Evolutionary conservation across 371 early-diverging fungal genomes (phyloP).

Genomic region (Mucor irregularis): DNA sequence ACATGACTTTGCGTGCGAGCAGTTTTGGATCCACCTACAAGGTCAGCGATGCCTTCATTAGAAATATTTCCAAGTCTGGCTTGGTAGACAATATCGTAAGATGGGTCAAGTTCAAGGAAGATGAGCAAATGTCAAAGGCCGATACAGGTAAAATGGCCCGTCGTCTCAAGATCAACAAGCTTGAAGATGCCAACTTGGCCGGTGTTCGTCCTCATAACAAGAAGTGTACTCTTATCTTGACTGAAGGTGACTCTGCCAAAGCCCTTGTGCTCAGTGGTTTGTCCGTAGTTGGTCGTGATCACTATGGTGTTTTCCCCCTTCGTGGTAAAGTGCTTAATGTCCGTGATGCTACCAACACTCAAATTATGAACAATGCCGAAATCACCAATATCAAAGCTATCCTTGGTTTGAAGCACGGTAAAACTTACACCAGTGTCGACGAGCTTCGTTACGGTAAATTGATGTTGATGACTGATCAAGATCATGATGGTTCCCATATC

Average conservation of each 20-base stretch:
- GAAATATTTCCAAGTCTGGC: slow-evolving; percentile 78
- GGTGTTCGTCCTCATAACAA: slow-evolving; percentile 76
- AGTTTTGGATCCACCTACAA: slow-evolving; percentile 92
- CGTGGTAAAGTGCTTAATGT: slow-evolving; percentile 99
- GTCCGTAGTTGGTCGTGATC: slow-evolving; percentile 92
- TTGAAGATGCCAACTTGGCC: slow-evolving; percentile 98
- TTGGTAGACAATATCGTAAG: slow-evolving; percentile 86
- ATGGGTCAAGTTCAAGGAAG: slow-evolving; percentile 84
- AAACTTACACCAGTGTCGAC: slow-evolving; percentile 74
- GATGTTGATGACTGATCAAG: slow-evolving; percentile 99
- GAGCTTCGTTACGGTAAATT: slow-evolving; percentile 96
- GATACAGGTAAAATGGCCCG: slow-evolving; percentile 82
- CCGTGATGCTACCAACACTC: slow-evolving; percentile 85
- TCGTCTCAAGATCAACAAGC: slow-evolving; percentile 90
- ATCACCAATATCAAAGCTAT: slow-evolving; percentile 95
- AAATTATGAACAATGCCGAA: slow-evolving; percentile 91
- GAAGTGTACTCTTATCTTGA: slow-evolving; percentile 97
- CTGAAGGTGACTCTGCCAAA: slow-evolving; percentile 99
- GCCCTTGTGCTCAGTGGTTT: slow-evolving; percentile 95
- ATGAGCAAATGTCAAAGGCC: slow-evolving; percentile 89
- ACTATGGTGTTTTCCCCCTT: slow-evolving; percentile 98
- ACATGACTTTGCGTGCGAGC: slow-evolving; percentile 84
- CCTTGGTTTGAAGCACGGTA: slow-evolving; percentile 94
- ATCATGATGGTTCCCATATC: slow-evolving; percentile 99
- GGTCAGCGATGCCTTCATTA: slow-evolving; percentile 83